Percentiles rank a stretch among this genome's conserved stretches.
Conservation (phyloP, 106 monocot genomes). For the Dendrobium catenatum region DNA sequence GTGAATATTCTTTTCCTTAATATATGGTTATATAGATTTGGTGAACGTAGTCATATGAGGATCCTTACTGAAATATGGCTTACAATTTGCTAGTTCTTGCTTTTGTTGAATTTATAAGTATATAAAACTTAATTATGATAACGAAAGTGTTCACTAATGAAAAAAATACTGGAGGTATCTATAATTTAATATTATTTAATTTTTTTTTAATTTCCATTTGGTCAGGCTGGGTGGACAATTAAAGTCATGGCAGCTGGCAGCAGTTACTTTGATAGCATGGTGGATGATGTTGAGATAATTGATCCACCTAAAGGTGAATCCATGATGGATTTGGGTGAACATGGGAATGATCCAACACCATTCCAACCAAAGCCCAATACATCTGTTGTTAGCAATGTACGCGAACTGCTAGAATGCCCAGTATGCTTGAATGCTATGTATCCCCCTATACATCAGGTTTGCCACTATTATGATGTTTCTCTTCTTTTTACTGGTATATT, state of each 20-base stretch:
- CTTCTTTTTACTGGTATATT: not conserved
- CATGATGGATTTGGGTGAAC: conserved; percentile 37
- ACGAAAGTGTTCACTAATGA: not conserved
- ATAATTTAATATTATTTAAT: too few species aligned
- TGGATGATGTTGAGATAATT: conserved; percentile 40
- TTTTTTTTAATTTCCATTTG: not conserved
- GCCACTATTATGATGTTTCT: not conserved
- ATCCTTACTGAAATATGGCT: not conserved
- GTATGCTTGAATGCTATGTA: conserved; percentile 97
- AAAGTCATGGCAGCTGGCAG: conserved; percentile 50
- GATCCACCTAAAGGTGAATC: conserved; percentile 54
- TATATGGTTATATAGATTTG: too few species aligned
- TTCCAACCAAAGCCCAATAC: conserved; percentile 66
- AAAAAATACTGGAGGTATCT: too few species aligned
- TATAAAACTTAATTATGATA: not conserved
- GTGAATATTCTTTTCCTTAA: too few species aligned
- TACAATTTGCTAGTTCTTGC: not conserved
- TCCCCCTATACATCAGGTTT: conserved; percentile 94
- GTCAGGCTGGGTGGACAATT: not conserved
- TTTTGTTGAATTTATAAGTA: not conserved
- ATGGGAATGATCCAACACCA: conserved; percentile 43
- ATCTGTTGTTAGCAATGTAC: conserved; percentile 59
- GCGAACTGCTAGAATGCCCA: conserved; percentile 90
- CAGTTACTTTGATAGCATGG: conserved; percentile 66
- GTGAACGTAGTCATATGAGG: too few species aligned